Evolutionary conservation across 179 eudicot genomes (phyloP), one percentile per base, ranked within the genome.

Genomic region (Nepenthes alata): DNA sequence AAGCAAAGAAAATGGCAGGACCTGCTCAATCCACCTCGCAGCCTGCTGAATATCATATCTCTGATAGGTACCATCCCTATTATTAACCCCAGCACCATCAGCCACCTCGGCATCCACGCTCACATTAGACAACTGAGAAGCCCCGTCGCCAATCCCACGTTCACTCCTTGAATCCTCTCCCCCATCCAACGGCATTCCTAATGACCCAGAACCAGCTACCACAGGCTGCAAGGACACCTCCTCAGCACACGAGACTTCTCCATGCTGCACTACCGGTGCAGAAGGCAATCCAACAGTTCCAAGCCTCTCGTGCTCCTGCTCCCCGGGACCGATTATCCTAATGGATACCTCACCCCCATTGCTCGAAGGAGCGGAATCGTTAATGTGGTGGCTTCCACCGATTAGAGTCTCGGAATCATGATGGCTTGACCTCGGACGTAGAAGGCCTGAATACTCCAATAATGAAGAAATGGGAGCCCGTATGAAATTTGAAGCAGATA

Each of bases 11-110:
- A 88, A 91, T 0, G 97, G 97, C 49, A 91, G 86, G 52, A 88
- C 66, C 74, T 91, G 96, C 80, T 91, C 97, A 51, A 91, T 77
- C 95, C 95, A 91, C 59, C 91, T 79, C 3, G 94, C 94, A 65
- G 85, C 96, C 79, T 85, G 90, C 70, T 91, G 96, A 60, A 91
- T 83, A 64, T 88, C 96, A 66, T 91, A 88, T 79, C 97, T 75
- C 80, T 85, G 96, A 65, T 85, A 85, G 53, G 77, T 69, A 70
- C 82, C 57, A 65, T 90, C 97, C 67, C 86, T 77, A 55, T 65
- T 79, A 56, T 64, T 78, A 11, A 25, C 70, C 5, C 69, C 82
- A 59, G 39, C 54, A 1, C 70, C 88, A 69, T 75, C 87, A 41
- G 64, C 77, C 39, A 73, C 75, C 72, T 74, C 85, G 6, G 74